Evolutionary conservation across 2,329 filamentous ascomycete genomes (phyloP), one percentile per base, ranked within the genome.

Genomic region (Alternaria triticina): DNA sequence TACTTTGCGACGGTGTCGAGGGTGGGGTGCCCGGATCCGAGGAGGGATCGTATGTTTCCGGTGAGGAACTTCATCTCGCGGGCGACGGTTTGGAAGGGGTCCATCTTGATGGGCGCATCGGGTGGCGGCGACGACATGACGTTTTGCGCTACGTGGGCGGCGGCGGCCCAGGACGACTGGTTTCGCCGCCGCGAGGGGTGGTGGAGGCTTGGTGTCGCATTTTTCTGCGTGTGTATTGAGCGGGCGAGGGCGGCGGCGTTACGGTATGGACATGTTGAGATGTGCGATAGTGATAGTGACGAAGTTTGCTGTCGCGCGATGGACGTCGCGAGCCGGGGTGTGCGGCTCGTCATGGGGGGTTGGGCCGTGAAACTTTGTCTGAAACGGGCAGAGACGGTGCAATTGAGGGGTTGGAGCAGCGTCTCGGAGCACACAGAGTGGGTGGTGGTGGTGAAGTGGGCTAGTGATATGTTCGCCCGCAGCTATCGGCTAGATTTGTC

Each of bases 1-100:
- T 99, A 99, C 82, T 99, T 99, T 56, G 96, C 94, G 27, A 94
- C 95, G 45, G 93, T 94, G 77, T 98, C 96, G 64, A 99, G 87
- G 49, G 94, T 94, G 0, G 96, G 96, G 77, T 99, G 95, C 6
- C 95, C 95, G 0, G 94, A 97, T 6, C 95, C 95, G 15, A 98
- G 84, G n/a, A 98, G 86, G 77, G 96, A 92, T 65, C 93, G 88
- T 80, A 98, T 97, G 74, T 98, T 97, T 58, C 94, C 94, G 11
- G 92, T 97, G 75, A 98, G 83, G 74, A 94, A 96, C 82, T 97
- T 96, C 90, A 99, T 93, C 85, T 98, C 95, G 82, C 97, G 96
- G 66, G 93, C 95, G 33, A 98, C 94, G 33, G 93, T 91, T 66
- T 92, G 89, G 75, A 98, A 86, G 33, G 95, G 95, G 79, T 98